Percentiles rank a stretch among this genome's conserved stretches.
Evolutionary conservation across 495 filamentous ascomycete genomes (phyloP).

Genomic region (Penicillium samsonianum): DNA sequence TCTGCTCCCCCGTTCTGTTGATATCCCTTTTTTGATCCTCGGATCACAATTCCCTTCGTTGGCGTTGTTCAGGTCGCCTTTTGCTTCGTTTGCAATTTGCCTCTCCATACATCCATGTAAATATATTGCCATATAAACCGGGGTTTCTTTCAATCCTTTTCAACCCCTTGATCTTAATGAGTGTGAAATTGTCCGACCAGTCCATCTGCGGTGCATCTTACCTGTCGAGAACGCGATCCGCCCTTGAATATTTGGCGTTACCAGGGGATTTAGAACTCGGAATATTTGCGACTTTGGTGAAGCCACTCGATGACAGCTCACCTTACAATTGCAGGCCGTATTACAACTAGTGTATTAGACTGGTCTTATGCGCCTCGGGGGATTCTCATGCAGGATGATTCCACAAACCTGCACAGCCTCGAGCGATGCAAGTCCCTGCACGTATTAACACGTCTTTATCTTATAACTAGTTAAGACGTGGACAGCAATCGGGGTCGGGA

Average conservation of each 20-base stretch:
- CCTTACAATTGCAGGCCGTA: background rate
- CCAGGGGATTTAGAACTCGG: too few species aligned
- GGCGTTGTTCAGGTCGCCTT: conserved; percentile 19
- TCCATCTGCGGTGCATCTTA: background rate
- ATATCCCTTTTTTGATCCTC: conserved; percentile 24
- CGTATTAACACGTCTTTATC: background rate
- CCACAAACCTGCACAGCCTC: background rate
- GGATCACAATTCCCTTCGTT: conserved; percentile 5
- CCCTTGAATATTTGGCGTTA: background rate
- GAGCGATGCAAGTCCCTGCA: background rate
- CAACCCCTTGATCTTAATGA: background rate
- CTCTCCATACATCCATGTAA: conserved; percentile 1
- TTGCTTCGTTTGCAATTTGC: conserved; percentile 1
- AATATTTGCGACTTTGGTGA: background rate
- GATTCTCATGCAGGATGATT: background rate
- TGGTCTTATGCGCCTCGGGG: background rate
- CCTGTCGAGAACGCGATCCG: too few species aligned
- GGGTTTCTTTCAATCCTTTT: background rate
- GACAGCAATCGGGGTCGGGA: background rate
- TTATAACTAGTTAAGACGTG: background rate
- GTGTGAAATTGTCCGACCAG: background rate
- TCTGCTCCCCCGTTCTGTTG: conserved; percentile 19
- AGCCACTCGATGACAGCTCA: background rate
- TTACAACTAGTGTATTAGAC: background rate
- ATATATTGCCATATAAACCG: conserved; percentile 12